Evolutionary conservation across 345 rosid species (phyloP).

Genomic region (Camelina hispida): DNA sequence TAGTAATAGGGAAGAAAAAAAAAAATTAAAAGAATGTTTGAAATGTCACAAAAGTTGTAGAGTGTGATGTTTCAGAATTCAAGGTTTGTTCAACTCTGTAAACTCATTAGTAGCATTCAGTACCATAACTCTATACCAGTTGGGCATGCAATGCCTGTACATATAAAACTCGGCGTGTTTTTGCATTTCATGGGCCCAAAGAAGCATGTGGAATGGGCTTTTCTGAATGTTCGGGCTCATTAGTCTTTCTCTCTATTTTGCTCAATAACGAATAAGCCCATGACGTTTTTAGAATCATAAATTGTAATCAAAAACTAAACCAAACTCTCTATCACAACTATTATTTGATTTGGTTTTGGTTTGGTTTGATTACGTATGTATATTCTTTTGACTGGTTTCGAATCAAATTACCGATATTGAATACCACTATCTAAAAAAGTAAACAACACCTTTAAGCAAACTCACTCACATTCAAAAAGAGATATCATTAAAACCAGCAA

Average conservation of each 20-base stretch:
- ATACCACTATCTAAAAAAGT: neutral
- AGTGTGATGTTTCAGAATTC: neutral
- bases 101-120: neutral
- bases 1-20: no score
- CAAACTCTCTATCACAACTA: no score
- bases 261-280: no score
- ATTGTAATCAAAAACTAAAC: no score
- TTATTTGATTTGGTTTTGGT: no score
- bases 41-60: neutral
- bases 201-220: neutral
- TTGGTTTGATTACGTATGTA: neutral
- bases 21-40: neutral
- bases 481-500: conserved; percentile 1
- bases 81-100: neutral
- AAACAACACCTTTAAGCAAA: neutral
- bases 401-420: neutral
- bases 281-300: no score
- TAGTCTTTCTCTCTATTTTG: neutral
- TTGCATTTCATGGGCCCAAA: neutral
- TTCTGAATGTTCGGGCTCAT: neutral
- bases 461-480: neutral
- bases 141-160: neutral
- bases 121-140: neutral
- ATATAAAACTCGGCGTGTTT: neutral
- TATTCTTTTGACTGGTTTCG: neutral